phyloP scores from a whole-genome alignment of 148 eudicot genomes.

The Spergularia marina region DNA sequence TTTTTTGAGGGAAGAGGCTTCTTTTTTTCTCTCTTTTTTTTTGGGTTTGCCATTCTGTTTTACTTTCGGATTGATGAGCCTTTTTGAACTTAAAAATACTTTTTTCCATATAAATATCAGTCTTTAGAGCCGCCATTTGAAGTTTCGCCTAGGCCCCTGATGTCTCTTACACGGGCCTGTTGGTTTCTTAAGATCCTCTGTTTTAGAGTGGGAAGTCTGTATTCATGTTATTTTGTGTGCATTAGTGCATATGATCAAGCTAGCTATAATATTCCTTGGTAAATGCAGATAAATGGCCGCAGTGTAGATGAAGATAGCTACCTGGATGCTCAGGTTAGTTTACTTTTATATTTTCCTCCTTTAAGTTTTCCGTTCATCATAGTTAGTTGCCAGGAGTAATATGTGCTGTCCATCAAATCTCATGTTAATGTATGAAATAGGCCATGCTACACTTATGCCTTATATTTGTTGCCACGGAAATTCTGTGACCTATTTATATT shows the following conservation, averaged over 20 bases:
- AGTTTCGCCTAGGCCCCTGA: too few relatives aligned
- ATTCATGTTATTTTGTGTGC: background rate
- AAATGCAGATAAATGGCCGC: conserved; percentile 78
- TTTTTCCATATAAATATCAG: too few relatives aligned
- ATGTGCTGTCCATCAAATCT: background rate
- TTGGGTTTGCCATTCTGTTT: too few relatives aligned
- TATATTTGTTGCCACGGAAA: background rate
- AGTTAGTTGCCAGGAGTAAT: background rate
- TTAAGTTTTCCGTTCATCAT: background rate
- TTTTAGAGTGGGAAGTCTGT: background rate
- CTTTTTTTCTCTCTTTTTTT: too few relatives aligned
- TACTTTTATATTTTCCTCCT: background rate
- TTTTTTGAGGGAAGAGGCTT: too few relatives aligned
- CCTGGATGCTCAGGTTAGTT: conserved; percentile 74
- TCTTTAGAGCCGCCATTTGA: too few relatives aligned
- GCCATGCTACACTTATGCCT: background rate
- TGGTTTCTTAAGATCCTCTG: background rate
- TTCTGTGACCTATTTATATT: background rate
- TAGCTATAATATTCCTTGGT: background rate
- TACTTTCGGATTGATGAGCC: too few relatives aligned
- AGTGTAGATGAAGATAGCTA: conserved; percentile 71
- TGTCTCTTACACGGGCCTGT: too few relatives aligned
- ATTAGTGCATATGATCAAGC: background rate
- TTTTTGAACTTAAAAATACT: too few relatives aligned
- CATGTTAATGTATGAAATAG: background rate